Conservation (phyloP, 352 stramenopile genomes). For the Pythium phragmitis region DNA sequence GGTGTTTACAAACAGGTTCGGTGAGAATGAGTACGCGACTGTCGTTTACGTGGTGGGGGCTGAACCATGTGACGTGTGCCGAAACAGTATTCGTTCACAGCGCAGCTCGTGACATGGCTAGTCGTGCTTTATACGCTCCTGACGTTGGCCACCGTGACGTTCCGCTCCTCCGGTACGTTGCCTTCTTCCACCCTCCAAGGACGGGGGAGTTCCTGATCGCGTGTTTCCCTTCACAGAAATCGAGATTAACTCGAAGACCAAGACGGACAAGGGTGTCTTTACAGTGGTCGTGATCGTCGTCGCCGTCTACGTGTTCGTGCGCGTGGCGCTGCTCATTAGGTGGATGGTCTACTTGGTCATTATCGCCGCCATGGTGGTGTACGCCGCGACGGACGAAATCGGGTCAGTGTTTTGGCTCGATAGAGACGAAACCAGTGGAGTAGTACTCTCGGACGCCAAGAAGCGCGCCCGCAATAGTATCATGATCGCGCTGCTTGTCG, state of each 20-base stretch:
- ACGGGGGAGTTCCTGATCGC: not conserved
- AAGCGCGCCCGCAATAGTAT: conserved; percentile 26
- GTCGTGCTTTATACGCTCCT: conserved; percentile 39
- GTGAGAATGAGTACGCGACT: not conserved
- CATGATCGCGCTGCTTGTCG: conserved; percentile 32
- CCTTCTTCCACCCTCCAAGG: not conserved
- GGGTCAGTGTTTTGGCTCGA: conserved; percentile 34
- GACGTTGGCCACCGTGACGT: conserved; percentile 35
- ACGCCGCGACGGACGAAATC: conserved; percentile 45
- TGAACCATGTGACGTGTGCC: too few relatives aligned
- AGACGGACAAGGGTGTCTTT: conserved; percentile 48
- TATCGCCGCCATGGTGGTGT: conserved; percentile 57
- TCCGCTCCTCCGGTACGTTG: conserved; percentile 30
- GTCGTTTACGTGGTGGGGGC: too few relatives aligned
- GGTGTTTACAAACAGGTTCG: conserved; percentile 41
- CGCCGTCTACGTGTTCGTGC: conserved; percentile 62
- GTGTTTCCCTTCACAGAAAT: not conserved
- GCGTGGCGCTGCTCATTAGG: conserved; percentile 71
- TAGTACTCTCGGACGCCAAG: conserved; percentile 34
- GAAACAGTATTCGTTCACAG: conserved; percentile 34
- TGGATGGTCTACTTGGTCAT: conserved; percentile 87
- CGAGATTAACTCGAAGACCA: conserved; percentile 18
- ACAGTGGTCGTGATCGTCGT: conserved; percentile 45
- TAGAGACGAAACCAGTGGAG: conserved; percentile 13
- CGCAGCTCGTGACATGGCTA: conserved; percentile 36